phyloP scores from a whole-genome alignment of 1,284 basidiomycete genomes.

The Cryptococcus maquisensis region DNA sequence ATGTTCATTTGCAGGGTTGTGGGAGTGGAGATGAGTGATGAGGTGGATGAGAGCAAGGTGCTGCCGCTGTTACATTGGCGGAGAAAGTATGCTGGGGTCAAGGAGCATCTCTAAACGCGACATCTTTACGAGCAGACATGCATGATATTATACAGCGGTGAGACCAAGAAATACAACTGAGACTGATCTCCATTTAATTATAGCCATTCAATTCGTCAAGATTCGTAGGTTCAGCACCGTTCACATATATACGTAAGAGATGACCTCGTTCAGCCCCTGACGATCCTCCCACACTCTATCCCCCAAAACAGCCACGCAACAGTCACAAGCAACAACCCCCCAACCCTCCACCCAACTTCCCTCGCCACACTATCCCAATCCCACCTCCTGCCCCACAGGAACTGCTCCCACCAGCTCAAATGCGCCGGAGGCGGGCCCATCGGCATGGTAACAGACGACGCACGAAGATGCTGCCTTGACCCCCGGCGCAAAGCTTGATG shows the following conservation, averaged over 20 bases:
- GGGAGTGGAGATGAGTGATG: conserved; percentile 19
- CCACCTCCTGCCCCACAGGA: conserved; percentile 42
- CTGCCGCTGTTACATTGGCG: conserved; percentile 35
- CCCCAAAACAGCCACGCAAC: conserved; percentile 46
- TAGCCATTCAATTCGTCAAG: background rate
- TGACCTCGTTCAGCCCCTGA: conserved; percentile 2
- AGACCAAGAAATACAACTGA: background rate
- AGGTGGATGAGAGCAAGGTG: conserved; percentile 5
- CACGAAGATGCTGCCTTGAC: background rate
- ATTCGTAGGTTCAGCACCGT: background rate
- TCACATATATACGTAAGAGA: background rate
- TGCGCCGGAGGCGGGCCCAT: conserved; percentile 17
- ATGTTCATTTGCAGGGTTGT: conserved; percentile 45
- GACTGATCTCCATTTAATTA: background rate
- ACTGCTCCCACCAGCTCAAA: conserved; percentile 27
- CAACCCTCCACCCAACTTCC: conserved; percentile 45
- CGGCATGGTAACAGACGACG: background rate
- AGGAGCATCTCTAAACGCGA: conserved; percentile 3
- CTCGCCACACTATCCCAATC: conserved; percentile 45
- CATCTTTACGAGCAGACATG: background rate
- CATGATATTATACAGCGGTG: background rate
- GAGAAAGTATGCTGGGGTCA: conserved; percentile 28
- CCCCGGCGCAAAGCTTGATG: background rate
- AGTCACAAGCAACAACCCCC: conserved; percentile 38
- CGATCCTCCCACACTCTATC: conserved; percentile 26